Evolutionary conservation across 2,329 filamentous ascomycete species (phyloP).

Genomic region (Colletotrichum tofieldiae): DNA sequence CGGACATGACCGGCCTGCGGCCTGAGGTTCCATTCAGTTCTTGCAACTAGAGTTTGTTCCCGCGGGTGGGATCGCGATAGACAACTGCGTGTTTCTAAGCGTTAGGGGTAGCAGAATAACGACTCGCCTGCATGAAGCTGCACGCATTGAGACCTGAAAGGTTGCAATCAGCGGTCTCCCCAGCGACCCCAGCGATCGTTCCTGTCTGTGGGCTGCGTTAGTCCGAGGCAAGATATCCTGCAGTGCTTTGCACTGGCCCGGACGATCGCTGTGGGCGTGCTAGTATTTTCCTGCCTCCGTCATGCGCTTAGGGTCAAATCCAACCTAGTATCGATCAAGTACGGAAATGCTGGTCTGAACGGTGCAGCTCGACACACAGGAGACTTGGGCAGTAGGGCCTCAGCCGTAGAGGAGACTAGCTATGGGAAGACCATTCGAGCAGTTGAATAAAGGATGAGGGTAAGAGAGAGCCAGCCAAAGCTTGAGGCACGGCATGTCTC

Average conservation of each 20-base stretch:
- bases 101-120: not conserved
- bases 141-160: constrained; percentile 1
- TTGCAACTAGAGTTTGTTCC: not conserved
- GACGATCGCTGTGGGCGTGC: not conserved
- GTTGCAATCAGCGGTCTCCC: not conserved
- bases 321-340: not conserved
- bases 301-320: not conserved
- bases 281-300: not conserved
- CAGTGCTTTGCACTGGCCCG: not conserved
- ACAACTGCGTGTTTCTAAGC: not conserved
- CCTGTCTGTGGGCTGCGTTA: not conserved
- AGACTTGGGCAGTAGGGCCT: not conserved
- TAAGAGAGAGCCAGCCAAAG: not conserved
- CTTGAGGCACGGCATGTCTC: not conserved
- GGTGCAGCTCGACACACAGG: constrained; percentile 6
- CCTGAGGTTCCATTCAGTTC: not conserved
- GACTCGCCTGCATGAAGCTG: not conserved
- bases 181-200: not conserved
- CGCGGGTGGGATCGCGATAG: not conserved
- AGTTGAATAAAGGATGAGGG: not conserved
- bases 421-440: not conserved
- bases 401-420: too few relatives aligned
- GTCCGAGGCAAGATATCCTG: not conserved
- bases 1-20: not conserved
- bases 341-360: constrained; percentile 3